Evolutionary conservation across 2,329 filamentous ascomycete genomes (phyloP), one percentile per base, ranked within the genome.

Genomic region (Curvularia hawaiiensis): DNA sequence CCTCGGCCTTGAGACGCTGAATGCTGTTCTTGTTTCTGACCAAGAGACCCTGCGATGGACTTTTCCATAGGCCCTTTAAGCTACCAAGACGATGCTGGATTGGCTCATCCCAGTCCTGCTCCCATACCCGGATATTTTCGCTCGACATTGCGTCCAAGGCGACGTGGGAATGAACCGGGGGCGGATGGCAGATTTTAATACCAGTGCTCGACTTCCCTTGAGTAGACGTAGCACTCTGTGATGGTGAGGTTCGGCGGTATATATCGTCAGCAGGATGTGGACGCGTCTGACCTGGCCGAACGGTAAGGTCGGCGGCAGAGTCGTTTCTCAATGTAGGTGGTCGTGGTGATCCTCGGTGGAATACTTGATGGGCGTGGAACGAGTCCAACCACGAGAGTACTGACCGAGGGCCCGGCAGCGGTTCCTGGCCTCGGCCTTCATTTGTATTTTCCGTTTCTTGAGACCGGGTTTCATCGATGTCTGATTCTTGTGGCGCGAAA

Each of bases 351-450:
- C 46, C 46, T 50, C 47, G 24, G 16, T 40, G 54, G 45, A 55
- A 18, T 16, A 39, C 41, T 9, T 44, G 47, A 18, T 58, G 56
- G 11, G 49, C 26, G 20, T 58, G 41, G 20, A 58, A 55, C 6
- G 56, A 58, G n/a, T 58, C 56, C 16, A 50, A 47, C 56, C 56
- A 58, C 20, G 56, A 47, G 8, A 58, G 56, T 0, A 58, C 47
- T 20, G 47, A 38, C 12, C 40, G 47, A n/a, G 52, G 56, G 18
- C 43, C 35, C 14, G 46, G 46, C 14, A 58, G 14, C 24, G 26
- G 33, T 14, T 22, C 44, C 16, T 28, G 24, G 14, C 8, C 30
- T 20, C 18, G n/a, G 14, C 28, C 31, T 12, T 50, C 12, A 18
- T 11, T 16, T 31, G 9, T 10, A n/a, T 35, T n/a, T 10, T 51